Base-by-base conservation (phyloP, 2,329 filamentous ascomycete genomes). In the Pyricularia sp. region DNA sequence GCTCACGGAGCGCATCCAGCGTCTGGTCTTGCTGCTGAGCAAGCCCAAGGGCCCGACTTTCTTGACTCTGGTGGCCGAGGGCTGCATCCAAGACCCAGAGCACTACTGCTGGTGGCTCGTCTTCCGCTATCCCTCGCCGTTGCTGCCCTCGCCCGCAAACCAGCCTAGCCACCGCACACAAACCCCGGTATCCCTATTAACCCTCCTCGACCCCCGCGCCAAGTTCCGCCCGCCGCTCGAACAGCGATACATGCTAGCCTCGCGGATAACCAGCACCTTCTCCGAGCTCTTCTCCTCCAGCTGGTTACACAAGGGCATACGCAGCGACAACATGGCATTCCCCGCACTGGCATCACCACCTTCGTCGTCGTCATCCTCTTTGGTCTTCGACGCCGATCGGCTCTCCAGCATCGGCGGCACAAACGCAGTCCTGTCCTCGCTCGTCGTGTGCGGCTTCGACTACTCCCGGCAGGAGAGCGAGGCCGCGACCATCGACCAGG, bases 251-350 rank as follows among this genome's bases (percentile, higher is more conserved):
- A 59, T 59, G 30, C 60, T 68, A 13, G 69, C 69, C 55, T 40
- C 44, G 62, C 28, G 79, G 30, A 74, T 85, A 33, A 76, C 80
- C 65, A 80, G 81, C 68, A 84, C 79, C 22, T 71, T 86, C 3
- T 72, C 84, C 61, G 82, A 83, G 65, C 75, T 84, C 0, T 82
- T 84, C 68, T 77, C 80, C 2, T 81, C 83, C 1, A 78, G 82
- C 66, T 84, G 82, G 82, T 75, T 85, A 6, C 82, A 84, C 74
- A 85, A 85, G 68, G 81, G 81, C n/a, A 74, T 85, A 5, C 78
- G 82, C 13, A 79, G 78, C 65, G 74, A 81, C 65, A 84, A 82
- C 69, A 75, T 85, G 33, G 70, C 85, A 70, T 83, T 82, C 69
- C 73, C 73, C 35, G 67, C 69, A 31, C 65, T 65, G 31, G 60